Evolutionary conservation across 139 green algal genomes (phyloP), one percentile per base, ranked within the genome.

Genomic region (Pleodorina starrii): DNA sequence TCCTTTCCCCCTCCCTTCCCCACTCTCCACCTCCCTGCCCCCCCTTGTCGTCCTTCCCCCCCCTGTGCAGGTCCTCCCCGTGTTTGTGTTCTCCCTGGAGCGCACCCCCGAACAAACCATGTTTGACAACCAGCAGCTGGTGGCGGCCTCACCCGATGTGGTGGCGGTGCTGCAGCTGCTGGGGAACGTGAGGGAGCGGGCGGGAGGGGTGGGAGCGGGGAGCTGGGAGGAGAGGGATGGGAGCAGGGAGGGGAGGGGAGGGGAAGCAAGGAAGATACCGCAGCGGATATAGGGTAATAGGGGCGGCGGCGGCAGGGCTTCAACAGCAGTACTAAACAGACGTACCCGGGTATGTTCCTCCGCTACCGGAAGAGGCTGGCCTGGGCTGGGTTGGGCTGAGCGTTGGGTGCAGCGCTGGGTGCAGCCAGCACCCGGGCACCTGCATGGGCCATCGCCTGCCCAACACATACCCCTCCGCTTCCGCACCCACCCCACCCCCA

Each of bases 141-240:
- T 77, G 60, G 89, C 89, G 40, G 87, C 89, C n/a, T 44, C 72
- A 32, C 54, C 82, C 12, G 90, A 94, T 60, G 43, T 43, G 6
- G 87, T 95, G n/a, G 79, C 92, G 42, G 92, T 94, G 77, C 86
- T 95, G 89, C 91, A 92, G 90, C 83, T 88, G 72, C 85, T 88
- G 44, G 48, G 80, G 5, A 82, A 76, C 14, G 84, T 86, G 42
- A 88, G 74, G 38, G 43, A 40, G 76, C 50, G 72, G 0, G 54
- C 29, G 32, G 40, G 38, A 54, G 17, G 38, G 71, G 38, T 35
- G 35, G 36, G 17, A 5, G n/a, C 14, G 59, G 40, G 19, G 10
- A 43, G 63, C 32, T 86, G 50, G 36, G 79, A 60, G 51, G 51
- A 17, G 17, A 17, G 17, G 51, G 14, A 17, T 60, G 51, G n/a